phyloP scores from a whole-genome alignment of 2,329 filamentous ascomycete genomes.

The Fusarium sp. region DNA sequence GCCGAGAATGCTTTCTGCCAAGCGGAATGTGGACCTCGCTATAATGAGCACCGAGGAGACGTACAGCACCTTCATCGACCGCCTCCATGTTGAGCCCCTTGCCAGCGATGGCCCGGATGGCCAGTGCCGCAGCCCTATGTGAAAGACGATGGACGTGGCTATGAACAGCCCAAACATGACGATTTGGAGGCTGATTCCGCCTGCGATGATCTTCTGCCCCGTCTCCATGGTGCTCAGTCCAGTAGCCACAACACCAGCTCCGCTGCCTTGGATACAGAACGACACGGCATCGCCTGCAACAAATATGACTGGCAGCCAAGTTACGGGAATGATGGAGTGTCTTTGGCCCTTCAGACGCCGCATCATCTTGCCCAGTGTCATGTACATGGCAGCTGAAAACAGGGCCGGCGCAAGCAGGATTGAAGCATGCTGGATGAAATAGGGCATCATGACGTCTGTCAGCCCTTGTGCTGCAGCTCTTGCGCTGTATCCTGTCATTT shows the following conservation, averaged over 20 bases:
- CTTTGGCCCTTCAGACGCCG: conserved; percentile 49
- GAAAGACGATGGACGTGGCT: conserved; percentile 56
- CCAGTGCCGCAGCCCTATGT: conserved; percentile 44
- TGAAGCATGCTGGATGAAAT: conserved; percentile 52
- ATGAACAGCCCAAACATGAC: conserved; percentile 64
- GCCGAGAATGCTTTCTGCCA: conserved; percentile 58
- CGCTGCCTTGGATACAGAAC: conserved; percentile 32
- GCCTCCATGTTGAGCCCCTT: conserved; percentile 46
- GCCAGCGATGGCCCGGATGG: conserved; percentile 21
- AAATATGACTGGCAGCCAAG: conserved; percentile 61
- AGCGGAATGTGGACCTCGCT: conserved; percentile 55
- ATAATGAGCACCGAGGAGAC: conserved; percentile 51
- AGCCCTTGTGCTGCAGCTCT: conserved; percentile 43
- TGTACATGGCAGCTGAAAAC: conserved; percentile 61
- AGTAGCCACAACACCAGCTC: conserved; percentile 49
- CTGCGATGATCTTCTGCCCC: conserved; percentile 63
- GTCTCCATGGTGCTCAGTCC: conserved; percentile 39
- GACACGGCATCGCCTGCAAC: not conserved
- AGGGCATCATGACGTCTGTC: conserved; percentile 49
- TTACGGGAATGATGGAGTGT: conserved; percentile 46
- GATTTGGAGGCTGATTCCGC: conserved; percentile 53
- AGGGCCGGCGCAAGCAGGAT: conserved; percentile 58
- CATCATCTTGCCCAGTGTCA: conserved; percentile 57
- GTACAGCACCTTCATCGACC: conserved; percentile 50
- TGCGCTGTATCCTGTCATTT: conserved; percentile 53